A percentile compares a stretch with the other conserved stretches of the same genome.
phyloP scores from a whole-genome alignment of 1,139 yeast genomes.

The Magnusiomyces suaveolens region DNA sequence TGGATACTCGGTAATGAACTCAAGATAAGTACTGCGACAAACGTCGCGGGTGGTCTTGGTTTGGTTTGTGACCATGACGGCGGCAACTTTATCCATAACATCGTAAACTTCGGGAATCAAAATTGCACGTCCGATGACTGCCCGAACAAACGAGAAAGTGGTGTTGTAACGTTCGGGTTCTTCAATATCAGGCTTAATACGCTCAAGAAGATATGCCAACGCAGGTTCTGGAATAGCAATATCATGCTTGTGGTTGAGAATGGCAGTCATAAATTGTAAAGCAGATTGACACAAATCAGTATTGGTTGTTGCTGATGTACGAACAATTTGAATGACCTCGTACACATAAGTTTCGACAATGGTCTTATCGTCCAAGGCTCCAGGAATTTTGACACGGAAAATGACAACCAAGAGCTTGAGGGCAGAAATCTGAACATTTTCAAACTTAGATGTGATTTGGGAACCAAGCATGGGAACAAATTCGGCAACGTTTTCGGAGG shows the following conservation, averaged over 20 bases:
- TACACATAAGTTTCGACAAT: slow-evolving; percentile 20
- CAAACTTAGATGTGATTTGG: slow-evolving; percentile 56
- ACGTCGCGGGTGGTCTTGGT: slow-evolving; percentile 74
- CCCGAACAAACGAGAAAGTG: slow-evolving; percentile 73
- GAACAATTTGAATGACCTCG: slow-evolving; percentile 57
- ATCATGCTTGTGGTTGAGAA: slow-evolving; percentile 60
- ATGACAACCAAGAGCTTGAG: slow-evolving; percentile 54
- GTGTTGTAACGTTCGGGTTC: slow-evolving; percentile 85
- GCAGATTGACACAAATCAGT: slow-evolving; percentile 77
- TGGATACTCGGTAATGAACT: slow-evolving; percentile 87
- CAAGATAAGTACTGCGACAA: slow-evolving; percentile 75
- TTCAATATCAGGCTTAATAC: slow-evolving; percentile 78
- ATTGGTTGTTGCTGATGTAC: slow-evolving; percentile 68
- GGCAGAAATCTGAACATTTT: slow-evolving; percentile 61
- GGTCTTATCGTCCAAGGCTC: slow-evolving; percentile 39
- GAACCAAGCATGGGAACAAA: slow-evolving; percentile 65
- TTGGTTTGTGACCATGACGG: slow-evolving; percentile 86
- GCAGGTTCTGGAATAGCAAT: slow-evolving; percentile 63
- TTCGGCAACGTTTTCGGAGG: slow-evolving; percentile 53
- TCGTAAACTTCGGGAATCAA: slow-evolving; percentile 86
- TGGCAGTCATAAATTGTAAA: slow-evolving; percentile 61
- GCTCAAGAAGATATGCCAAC: slow-evolving; percentile 61
- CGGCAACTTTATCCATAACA: slow-evolving; percentile 69
- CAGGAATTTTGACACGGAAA: slow-evolving; percentile 48
- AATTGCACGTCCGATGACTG: slow-evolving; percentile 62